Evolutionary conservation across 73 alveolate genomes (phyloP).

Genomic region (Paraurostyla sp.): DNA sequence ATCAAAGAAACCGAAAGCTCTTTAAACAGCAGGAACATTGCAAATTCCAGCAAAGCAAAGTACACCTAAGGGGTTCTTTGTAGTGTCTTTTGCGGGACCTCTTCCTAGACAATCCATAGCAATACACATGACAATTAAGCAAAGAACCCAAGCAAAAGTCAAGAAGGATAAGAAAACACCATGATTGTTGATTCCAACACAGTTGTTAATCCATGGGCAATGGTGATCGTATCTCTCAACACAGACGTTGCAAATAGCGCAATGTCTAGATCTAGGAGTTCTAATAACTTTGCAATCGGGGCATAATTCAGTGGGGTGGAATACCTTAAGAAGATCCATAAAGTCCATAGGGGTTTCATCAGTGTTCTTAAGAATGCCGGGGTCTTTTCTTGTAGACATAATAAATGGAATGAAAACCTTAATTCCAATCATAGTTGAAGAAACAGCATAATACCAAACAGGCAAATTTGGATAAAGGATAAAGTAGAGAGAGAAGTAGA

Average conservation of each 20-base stretch:
- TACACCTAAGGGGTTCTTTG: constrained; percentile 33
- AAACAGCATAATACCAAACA: constrained; percentile 44
- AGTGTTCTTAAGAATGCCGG: constrained; percentile 38
- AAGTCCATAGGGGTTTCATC: constrained; percentile 40
- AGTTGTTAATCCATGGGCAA: constrained; percentile 76
- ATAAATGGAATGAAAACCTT: constrained; percentile 3
- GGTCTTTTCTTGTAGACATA: constrained; percentile 16
- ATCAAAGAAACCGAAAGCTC: constrained; percentile 27
- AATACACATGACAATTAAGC: constrained; percentile 30
- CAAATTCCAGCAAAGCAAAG: constrained; percentile 40
- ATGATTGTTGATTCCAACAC: constrained; percentile 80
- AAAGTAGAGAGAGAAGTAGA: constrained; percentile 38
- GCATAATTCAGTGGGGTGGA: constrained; percentile 70
- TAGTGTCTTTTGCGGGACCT: constrained; percentile 1
- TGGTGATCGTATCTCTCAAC: constrained; percentile 80
- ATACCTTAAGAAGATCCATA: constrained; percentile 53
- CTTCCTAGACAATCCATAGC: constrained; percentile 61
- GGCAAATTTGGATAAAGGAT: constrained; percentile 47
- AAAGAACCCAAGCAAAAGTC: constrained; percentile 20
- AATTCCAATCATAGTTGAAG: constrained; percentile 50
- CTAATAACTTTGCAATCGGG: constrained; percentile 80
- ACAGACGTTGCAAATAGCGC: constrained; percentile 79
- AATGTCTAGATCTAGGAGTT: constrained; percentile 82
- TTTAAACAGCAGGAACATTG: constrained; percentile 3
- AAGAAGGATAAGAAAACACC: constrained; percentile 37